Conservation (phyloP, 805 yeast species). For the Wickerhamomyces subpelliculosus region DNA sequence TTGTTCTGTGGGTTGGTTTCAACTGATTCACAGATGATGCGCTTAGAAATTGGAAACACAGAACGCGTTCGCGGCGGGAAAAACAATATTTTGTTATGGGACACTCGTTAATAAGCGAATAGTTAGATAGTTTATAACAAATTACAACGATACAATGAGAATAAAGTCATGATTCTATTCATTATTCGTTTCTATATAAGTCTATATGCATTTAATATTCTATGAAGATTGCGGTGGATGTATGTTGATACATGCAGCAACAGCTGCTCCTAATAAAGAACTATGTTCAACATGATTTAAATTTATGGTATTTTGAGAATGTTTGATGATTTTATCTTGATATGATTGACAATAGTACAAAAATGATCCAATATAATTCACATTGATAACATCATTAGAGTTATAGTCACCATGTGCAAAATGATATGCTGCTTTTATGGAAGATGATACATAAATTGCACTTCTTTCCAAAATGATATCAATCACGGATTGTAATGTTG, state of each 20-base stretch:
- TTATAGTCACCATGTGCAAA: not conserved
- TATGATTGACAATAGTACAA: conserved; percentile 32
- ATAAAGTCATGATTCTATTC: no score
- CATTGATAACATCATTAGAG: conserved; percentile 15
- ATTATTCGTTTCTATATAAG: not conserved
- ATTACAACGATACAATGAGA: no score
- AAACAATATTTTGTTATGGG: no score
- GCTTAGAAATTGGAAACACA: no score
- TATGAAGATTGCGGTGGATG: not conserved
- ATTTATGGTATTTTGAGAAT: conserved; percentile 27
- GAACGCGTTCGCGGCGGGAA: no score
- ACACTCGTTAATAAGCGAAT: no score
- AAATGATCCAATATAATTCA: conserved; percentile 48
- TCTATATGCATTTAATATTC: not conserved
- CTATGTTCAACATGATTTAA: conserved; percentile 38
- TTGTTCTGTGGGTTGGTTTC: no score
- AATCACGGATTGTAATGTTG: conserved; percentile 25
- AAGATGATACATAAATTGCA: conserved; percentile 5
- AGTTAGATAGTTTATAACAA: not conserved
- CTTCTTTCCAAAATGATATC: conserved; percentile 34
- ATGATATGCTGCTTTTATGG: conserved; percentile 8
- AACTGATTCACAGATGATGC: no score
- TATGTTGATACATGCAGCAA: conserved; percentile 30
- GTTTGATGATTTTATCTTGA: conserved; percentile 22
- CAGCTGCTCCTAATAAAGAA: conserved; percentile 47